phyloP scores from a whole-genome alignment of 139 green algal genomes.

The Haematococcus sp. region DNA sequence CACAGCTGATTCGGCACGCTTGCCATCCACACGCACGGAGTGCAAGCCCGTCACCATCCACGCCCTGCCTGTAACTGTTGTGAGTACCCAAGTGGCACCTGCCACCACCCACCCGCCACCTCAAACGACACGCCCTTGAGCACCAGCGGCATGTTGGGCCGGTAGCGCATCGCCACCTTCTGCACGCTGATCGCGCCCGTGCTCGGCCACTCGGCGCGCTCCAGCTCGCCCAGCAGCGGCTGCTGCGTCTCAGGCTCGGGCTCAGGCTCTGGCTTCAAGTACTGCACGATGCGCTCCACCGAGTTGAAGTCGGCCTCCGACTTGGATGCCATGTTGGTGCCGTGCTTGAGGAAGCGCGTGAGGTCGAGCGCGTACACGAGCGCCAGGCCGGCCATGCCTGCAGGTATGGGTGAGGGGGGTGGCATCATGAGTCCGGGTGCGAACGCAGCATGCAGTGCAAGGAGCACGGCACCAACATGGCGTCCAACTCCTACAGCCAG shows the following conservation, averaged over 20 bases:
- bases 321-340: conserved; percentile 71
- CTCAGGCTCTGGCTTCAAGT: conserved; percentile 39
- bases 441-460: no score
- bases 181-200: conserved; percentile 51
- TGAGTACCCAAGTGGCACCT: no score
- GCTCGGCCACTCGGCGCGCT: conserved; percentile 20
- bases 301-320: conserved; percentile 91
- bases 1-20: no score
- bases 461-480: no score
- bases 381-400: conserved; percentile 58
- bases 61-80: no score
- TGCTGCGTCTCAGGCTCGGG: conserved; percentile 34
- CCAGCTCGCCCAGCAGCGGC: conserved; percentile 21
- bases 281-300: conserved; percentile 85
- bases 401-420: no score
- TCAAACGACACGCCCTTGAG: conserved; percentile 62
- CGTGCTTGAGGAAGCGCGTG: conserved; percentile 81
- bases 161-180: conserved; percentile 75
- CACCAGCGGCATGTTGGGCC: conserved; percentile 78
- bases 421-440: no score
- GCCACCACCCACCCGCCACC: conserved; percentile 23
- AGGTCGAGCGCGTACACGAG: conserved; percentile 79
- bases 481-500: no score
- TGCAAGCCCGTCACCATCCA: no score
- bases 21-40: no score